Conservation (phyloP, 2,329 filamentous ascomycete species). For the Penicillium sp. region DNA sequence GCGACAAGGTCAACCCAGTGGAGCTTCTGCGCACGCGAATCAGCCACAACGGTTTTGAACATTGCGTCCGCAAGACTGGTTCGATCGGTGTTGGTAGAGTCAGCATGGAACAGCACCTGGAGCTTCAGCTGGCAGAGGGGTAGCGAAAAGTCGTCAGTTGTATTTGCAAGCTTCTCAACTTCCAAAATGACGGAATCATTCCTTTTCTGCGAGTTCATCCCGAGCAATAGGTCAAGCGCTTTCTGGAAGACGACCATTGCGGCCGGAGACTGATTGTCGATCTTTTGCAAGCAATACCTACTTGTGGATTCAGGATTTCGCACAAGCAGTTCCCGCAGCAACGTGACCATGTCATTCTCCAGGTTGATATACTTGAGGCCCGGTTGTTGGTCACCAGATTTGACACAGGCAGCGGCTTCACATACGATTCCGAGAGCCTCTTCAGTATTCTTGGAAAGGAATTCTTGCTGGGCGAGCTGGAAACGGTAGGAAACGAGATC, state of each 20-base stretch:
- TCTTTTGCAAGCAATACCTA: constrained; percentile 33
- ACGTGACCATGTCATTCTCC: constrained; percentile 26
- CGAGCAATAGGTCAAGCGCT: constrained; percentile 38
- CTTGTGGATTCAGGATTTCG: constrained; percentile 33
- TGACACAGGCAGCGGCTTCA: constrained; percentile 31
- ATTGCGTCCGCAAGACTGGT: constrained; percentile 42
- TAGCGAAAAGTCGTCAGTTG: constrained; percentile 46
- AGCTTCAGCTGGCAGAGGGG: constrained; percentile 48
- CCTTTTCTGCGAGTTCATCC: constrained; percentile 26
- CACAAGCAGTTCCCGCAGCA: constrained; percentile 39
- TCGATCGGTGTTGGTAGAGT: constrained; percentile 30
- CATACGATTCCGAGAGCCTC: constrained; percentile 39
- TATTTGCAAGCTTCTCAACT: constrained; percentile 38
- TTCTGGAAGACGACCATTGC: constrained; percentile 32
- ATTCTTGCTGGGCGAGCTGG: constrained; percentile 42
- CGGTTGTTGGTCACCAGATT: constrained; percentile 8
- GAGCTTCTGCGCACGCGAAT: constrained; percentile 36
- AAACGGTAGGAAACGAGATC: constrained; percentile 47
- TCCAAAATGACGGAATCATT: constrained; percentile 29
- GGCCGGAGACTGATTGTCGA: constrained; percentile 31
- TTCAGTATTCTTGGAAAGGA: constrained; percentile 36
- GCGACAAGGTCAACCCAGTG: constrained; percentile 45
- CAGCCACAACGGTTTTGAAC: constrained; percentile 42
- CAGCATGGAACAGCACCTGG: constrained; percentile 41
- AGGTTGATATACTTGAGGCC: constrained; percentile 18